Evolutionary conservation across 345 rosid genomes (phyloP), one percentile per base, ranked within the genome.

Genomic region (Reutealis trisperma): DNA sequence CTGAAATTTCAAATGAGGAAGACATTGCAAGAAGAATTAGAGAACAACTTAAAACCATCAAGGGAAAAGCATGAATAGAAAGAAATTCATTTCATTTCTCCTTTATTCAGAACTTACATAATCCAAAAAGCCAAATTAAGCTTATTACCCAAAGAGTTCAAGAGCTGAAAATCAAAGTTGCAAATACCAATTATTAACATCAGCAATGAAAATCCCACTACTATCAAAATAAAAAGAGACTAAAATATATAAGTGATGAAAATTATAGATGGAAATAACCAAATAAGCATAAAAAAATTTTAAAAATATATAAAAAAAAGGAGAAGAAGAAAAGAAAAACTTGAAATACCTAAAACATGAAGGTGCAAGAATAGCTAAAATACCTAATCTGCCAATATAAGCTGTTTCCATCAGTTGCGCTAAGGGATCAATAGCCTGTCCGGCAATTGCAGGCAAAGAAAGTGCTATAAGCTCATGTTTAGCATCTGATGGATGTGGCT

Each of bases 361-460:
- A 75, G 24, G 24, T 41, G 54, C n/a, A 57, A 60, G 16, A 62
- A 8, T 9, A 34, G 66, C 21, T 34, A 34, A 79, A 45, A 34
- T 85, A 96, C 98, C 97, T 67, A 92, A 83, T 87, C 96, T 88
- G 51, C 99, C 99, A 73, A 96, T 92, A 87, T 90, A 96, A 47
- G 97, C 97, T 24, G 97, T 96, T 86, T 96, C 98, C 97, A 96
- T 91, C 76, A 93, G 88, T 77, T 82, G 93, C 24, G 97, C 81
- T 61, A 96, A 74, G 70, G 97, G 99, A 62, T 96, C 98, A 8
- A 96, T 88, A 34, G 94, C 99, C 81, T 93, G 97, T 72, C 98
- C 98, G 73, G 88, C 94, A 75, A 96, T 72, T 52, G 98, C 99
- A 55, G 98, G 99, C 83, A 90, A 84, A 71, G 98, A 88, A 80